phyloP scores from a whole-genome alignment of 2,329 filamentous ascomycete species.

The Talaromyces rugulosus region DNA sequence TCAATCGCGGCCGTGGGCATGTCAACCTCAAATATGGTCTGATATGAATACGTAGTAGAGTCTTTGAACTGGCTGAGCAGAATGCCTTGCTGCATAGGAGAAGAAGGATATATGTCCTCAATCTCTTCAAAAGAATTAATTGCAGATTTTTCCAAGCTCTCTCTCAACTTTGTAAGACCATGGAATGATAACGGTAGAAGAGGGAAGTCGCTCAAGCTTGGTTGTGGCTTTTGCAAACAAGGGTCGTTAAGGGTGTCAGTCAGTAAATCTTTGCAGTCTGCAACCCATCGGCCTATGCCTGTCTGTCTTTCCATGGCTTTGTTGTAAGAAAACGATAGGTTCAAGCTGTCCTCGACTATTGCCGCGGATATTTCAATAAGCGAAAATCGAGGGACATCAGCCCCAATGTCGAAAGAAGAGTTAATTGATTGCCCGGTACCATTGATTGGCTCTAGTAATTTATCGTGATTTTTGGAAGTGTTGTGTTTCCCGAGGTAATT shows the following conservation, averaged over 20 bases:
- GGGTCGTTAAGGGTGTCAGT: neutral
- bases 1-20: conserved; percentile 10
- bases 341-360: conserved; percentile 12
- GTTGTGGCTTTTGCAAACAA: neutral
- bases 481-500: conserved; percentile 21
- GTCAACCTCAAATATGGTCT: conserved; percentile 15
- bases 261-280: conserved; percentile 9
- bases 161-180: conserved; percentile 5
- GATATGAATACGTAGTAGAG: conserved; percentile 16
- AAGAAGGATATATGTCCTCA: conserved; percentile 21
- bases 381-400: conserved; percentile 14
- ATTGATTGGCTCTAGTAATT: conserved; percentile 13
- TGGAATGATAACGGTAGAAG: conserved; percentile 19
- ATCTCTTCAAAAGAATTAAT: conserved; percentile 16
- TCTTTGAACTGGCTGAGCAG: conserved; percentile 20
- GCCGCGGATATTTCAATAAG: conserved; percentile 15
- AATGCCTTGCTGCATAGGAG: conserved; percentile 23
- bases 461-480: conserved; percentile 14
- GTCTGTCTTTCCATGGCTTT: conserved; percentile 10
- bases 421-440: conserved; percentile 12
- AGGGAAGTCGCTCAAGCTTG: conserved; percentile 16
- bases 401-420: conserved; percentile 7
- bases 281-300: conserved; percentile 12
- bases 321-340: conserved; percentile 14
- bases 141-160: conserved; percentile 6